These are phyloP conservation scores for Raffaelea deltoideospora DNA, from an alignment of 2,329 filamentous ascomycete genomes.

Conservation along the genomic window DNA sequence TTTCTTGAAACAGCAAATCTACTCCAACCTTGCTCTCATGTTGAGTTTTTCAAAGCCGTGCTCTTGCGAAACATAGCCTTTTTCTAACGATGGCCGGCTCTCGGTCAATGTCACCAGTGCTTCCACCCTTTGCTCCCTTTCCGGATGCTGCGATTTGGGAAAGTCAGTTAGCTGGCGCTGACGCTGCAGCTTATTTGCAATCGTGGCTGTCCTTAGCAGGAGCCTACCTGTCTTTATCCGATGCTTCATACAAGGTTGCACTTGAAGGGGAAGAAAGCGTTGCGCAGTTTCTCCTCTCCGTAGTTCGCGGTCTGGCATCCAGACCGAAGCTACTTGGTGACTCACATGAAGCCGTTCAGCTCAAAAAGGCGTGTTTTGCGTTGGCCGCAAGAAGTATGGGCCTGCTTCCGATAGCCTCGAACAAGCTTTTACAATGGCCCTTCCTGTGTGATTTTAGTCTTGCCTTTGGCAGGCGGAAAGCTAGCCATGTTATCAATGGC, in stretches of 20 bases:
- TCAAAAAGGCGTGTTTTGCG: conserved; percentile 51
- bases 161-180: conserved; percentile 46
- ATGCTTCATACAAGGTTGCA: too few species aligned
- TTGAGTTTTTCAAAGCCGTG: too few species aligned
- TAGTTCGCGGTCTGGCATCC: conserved; percentile 44
- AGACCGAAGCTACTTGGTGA: too few species aligned
- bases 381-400: conserved; percentile 46
- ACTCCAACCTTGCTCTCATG: too few species aligned
- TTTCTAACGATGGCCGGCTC: too few species aligned
- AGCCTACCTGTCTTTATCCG: conserved; percentile 44
- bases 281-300: conserved; percentile 48
- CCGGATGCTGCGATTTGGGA: conserved; percentile 50
- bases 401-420: conserved; percentile 15
- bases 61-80: too few species aligned
- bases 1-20: too few species aligned
- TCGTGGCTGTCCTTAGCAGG: conserved; percentile 59
- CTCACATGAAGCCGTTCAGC: conserved; percentile 19
- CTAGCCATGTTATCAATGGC: conserved; percentile 30
- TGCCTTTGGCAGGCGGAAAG: conserved; percentile 49
- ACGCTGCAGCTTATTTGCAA: conserved; percentile 66
- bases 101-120: conserved; percentile 25
- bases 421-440: conserved; percentile 41
- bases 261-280: conserved; percentile 49
- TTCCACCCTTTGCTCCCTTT: conserved; percentile 66
- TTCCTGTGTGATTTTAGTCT: conserved; percentile 56